Base-by-base conservation (phyloP, 1,284 basidiomycete genomes). In the Cryptococcus sp. region DNA sequence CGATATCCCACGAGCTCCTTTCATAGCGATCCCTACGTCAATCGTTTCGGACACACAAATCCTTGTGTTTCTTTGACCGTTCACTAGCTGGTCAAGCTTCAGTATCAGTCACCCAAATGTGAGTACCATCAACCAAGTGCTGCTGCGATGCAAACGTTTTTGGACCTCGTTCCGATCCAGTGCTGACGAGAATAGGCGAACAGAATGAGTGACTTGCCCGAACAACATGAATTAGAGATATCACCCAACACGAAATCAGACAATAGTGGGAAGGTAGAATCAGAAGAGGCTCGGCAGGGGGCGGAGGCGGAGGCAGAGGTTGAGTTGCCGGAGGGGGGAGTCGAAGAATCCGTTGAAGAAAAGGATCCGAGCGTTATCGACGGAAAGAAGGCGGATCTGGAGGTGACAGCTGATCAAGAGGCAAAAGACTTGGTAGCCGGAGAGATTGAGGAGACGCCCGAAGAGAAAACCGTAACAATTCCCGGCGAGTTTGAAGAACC, bases 191-290 rank as follows among this genome's bases (percentile, higher is more conserved):
- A 24, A 13, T 32, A 40, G 48, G 36, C 25, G 28, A 24, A 43
- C 44, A 50, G 34, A 50, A 50, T 50, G 49, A 45, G 31, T 19
- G 44, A 46, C 21, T 18, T 32, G 49, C 49, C 43, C 28, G 39
- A 16, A 21, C 49, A 44, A 18, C 32, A 50, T 50, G 43, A 45
- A 24, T 11, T 9, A 32, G 42, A 28, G 28, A 39, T 7, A 39
- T 39, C 18, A 48, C 11, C 9, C 22, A n/a, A 21, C 16, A 25
- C 21, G 7, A 18, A 11, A 21, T n/a, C 19, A 21, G 22, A 34
- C 3, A 18, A 36, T 22, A 32, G 24, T 10, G 31, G 13, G 7
- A n/a, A 37, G 32, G 5, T 4, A 22, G 28, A 22, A 5, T 7
- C 19, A 11, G 22, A 24, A 10, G 10, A 7, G 16, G 31, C 16